Conservation (phyloP, 768 basidiomycete genomes). For the Hortiboletus flavorubellus region DNA sequence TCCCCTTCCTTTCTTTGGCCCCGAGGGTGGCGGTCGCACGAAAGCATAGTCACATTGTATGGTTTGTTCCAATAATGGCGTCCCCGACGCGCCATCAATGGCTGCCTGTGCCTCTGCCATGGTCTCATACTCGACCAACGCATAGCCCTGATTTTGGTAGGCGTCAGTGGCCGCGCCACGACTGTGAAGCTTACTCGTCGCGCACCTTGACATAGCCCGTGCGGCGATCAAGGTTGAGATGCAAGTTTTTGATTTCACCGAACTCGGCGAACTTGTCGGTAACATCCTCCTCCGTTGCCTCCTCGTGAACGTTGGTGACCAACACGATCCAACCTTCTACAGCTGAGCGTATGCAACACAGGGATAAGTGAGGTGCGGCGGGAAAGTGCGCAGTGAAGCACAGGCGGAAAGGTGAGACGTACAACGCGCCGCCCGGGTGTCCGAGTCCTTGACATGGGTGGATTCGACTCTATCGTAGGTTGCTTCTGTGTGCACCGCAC, state of each 20-base stretch:
- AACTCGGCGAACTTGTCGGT: constrained; percentile 95
- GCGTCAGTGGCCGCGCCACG: neutral
- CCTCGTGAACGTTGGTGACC: constrained; percentile 95
- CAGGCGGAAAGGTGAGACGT: constrained; percentile 32
- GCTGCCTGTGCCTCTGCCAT: constrained; percentile 92
- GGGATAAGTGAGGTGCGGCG: constrained; percentile 6
- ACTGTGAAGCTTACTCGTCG: neutral
- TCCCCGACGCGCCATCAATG: constrained; percentile 85
- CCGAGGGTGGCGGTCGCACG: constrained; percentile 77
- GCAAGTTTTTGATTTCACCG: constrained; percentile 96
- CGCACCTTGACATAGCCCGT: constrained; percentile 98
- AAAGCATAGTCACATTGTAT: constrained; percentile 93
- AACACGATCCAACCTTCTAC: constrained; percentile 99
- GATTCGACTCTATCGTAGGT: constrained; percentile 82
- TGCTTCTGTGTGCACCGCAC: constrained; percentile 55
- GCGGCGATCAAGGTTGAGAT: constrained; percentile 93
- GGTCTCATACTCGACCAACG: constrained; percentile 95
- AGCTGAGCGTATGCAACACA: constrained; percentile 46
- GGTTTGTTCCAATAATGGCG: constrained; percentile 78
- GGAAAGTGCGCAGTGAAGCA: constrained; percentile 3
- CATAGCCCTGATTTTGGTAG: constrained; percentile 72
- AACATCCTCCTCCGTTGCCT: constrained; percentile 96
- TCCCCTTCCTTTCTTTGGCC: constrained; percentile 71
- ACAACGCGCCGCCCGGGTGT: constrained; percentile 86
- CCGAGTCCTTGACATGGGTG: constrained; percentile 56